Evolutionary conservation across 352 stramenopile genomes (phyloP).

Genomic region (Elongisporangium anandrum): DNA sequence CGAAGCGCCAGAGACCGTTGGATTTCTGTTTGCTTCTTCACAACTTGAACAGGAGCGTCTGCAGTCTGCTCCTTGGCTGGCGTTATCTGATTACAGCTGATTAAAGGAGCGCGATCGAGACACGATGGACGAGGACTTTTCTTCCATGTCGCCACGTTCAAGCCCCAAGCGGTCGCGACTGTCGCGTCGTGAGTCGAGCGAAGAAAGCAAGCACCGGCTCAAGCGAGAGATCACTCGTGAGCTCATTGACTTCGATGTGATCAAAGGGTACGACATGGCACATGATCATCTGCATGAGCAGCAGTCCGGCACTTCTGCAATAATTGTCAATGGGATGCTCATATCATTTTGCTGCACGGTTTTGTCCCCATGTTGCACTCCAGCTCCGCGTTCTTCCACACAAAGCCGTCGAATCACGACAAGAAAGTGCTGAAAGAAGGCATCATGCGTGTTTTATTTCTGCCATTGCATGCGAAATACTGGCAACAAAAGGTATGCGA

Average conservation of each 20-base stretch:
- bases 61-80: not conserved
- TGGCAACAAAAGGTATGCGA: conserved; percentile 59
- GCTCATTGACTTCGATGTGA: conserved; percentile 85
- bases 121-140: conserved; percentile 42
- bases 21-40: no score
- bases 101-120: not conserved
- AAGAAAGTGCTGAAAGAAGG: conserved; percentile 74
- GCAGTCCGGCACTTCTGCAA: not conserved
- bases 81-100: not conserved
- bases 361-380: conserved; percentile 1
- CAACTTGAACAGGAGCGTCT: not conserved
- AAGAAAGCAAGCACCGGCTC: conserved; percentile 32
- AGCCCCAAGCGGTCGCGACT: conserved; percentile 30
- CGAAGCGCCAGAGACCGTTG: not conserved
- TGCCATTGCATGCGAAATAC: conserved; percentile 69
- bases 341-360: not conserved
- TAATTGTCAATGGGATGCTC: not conserved
- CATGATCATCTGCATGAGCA: not conserved
- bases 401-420: conserved; percentile 79
- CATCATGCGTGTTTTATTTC: conserved; percentile 56
- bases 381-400: conserved; percentile 82
- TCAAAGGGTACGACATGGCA: conserved; percentile 55
- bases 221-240: conserved; percentile 64
- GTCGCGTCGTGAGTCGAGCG: conserved; percentile 45
- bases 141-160: conserved; percentile 14